phyloP scores from a whole-genome alignment of 805 yeast species.

The Cephaloascus fragrans region DNA sequence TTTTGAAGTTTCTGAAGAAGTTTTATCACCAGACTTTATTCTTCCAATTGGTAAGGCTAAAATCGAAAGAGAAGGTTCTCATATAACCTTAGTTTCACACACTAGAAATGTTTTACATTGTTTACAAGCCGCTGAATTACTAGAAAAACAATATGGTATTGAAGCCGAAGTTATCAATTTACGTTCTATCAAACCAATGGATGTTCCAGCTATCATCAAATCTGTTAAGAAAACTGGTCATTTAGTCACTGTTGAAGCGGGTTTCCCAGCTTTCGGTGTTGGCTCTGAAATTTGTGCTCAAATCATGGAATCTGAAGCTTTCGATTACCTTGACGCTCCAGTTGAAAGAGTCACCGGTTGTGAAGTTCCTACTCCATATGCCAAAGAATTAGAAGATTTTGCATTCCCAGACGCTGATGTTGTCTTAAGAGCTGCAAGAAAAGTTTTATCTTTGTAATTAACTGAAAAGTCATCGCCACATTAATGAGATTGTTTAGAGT shows the following conservation, averaged over 20 bases:
- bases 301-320: constrained; percentile 96
- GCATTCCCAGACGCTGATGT: constrained; percentile 97
- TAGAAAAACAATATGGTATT: constrained; percentile 78
- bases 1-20: constrained; percentile 85
- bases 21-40: constrained; percentile 76
- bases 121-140: constrained; percentile 80
- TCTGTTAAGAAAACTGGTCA: constrained; percentile 96
- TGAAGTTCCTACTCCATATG: constrained; percentile 99
- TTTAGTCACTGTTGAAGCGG: constrained; percentile 92
- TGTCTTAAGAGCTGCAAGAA: constrained; percentile 78
- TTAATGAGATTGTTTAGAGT: neutral
- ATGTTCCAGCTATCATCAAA: constrained; percentile 72
- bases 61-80: constrained; percentile 88
- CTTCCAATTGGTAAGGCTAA: constrained; percentile 94
- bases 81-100: constrained; percentile 83
- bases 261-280: constrained; percentile 97
- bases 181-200: constrained; percentile 96
- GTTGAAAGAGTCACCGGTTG: constrained; percentile 98
- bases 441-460: constrained; percentile 58
- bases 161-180: constrained; percentile 90
- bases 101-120: constrained; percentile 84
- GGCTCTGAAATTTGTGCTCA: constrained; percentile 98
- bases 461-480: neutral
- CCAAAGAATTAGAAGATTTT: constrained; percentile 90
- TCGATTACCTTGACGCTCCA: constrained; percentile 97